Conservation (phyloP, 176 grass and related monocot species). For the Zea luxurians region DNA sequence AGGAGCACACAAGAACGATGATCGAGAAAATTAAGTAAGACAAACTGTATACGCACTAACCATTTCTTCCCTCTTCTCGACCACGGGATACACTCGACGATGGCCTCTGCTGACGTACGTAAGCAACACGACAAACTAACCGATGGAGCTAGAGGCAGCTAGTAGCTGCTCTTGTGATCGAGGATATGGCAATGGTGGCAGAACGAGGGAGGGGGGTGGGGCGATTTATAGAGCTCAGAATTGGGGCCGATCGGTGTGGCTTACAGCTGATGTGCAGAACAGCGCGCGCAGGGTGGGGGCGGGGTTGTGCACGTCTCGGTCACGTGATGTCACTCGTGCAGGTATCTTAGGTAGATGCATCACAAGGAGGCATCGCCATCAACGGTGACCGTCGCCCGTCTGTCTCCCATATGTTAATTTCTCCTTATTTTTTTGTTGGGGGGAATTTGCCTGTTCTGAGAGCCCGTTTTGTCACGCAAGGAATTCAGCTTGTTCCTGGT, state of each 20-base stretch:
- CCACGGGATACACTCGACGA: background rate
- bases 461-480: conserved; percentile 24
- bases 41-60: conserved; percentile 27
- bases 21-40: background rate
- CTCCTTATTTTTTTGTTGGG: background rate
- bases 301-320: conserved; percentile 45
- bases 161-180: background rate
- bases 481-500: background rate
- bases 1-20: background rate
- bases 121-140: background rate
- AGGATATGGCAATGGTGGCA: conserved; percentile 23
- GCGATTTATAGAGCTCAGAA: conserved; percentile 66
- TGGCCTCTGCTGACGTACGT: background rate
- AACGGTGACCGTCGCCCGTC: conserved; percentile 18
- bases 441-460: background rate
- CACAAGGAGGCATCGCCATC: conserved; percentile 44
- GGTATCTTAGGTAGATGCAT: conserved; percentile 77
- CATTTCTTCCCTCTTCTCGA: conserved; percentile 39
- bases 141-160: background rate
- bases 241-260: conserved; percentile 11
- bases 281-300: background rate
- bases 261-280: conserved; percentile 31
- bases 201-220: conserved; percentile 28
- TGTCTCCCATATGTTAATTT: background rate
- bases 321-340: conserved; percentile 43